These are phyloP conservation scores for Sarocladiaceae sp. DNA, from an alignment of 2,329 filamentous ascomycete genomes.

Conservation along the genomic window DNA sequence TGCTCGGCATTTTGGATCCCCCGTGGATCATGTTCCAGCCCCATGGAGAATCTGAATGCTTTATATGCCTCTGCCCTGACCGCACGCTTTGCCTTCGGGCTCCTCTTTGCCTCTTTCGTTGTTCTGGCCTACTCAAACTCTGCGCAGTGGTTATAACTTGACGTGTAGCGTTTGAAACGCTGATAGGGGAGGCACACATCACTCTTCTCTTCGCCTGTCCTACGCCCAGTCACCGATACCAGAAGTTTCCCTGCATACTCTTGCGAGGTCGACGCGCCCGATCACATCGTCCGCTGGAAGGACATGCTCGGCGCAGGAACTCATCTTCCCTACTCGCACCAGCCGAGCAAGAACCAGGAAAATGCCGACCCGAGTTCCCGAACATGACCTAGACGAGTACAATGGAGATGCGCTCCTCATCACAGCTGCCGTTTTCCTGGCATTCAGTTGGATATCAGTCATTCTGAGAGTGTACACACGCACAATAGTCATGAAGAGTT, in stretches of 20 bases:
- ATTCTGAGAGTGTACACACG: conserved; percentile 38
- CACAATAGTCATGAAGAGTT: conserved; percentile 34
- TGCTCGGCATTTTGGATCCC: background rate
- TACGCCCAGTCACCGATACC: too few species aligned
- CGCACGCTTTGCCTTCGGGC: background rate
- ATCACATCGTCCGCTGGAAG: conserved; percentile 7
- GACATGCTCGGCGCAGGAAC: conserved; percentile 2
- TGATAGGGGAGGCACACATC: background rate
- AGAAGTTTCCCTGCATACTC: too few species aligned
- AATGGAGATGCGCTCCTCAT: conserved; percentile 31
- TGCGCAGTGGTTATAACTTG: background rate
- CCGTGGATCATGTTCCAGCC: background rate
- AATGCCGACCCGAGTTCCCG: conserved; percentile 20
- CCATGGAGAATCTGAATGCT: background rate
- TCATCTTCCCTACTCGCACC: background rate
- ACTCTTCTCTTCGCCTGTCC: background rate
- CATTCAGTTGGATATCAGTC: conserved; percentile 35
- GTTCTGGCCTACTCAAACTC: background rate
- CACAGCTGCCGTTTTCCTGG: conserved; percentile 30
- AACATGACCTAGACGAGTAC: conserved; percentile 29
- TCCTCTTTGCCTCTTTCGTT: background rate
- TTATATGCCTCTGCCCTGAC: background rate
- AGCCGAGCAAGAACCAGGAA: background rate
- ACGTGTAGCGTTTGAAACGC: conserved; percentile 2
- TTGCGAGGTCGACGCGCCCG: too few species aligned